Conservation (phyloP, 306 rosid genomes). For the Pyrus pyrifolia region DNA sequence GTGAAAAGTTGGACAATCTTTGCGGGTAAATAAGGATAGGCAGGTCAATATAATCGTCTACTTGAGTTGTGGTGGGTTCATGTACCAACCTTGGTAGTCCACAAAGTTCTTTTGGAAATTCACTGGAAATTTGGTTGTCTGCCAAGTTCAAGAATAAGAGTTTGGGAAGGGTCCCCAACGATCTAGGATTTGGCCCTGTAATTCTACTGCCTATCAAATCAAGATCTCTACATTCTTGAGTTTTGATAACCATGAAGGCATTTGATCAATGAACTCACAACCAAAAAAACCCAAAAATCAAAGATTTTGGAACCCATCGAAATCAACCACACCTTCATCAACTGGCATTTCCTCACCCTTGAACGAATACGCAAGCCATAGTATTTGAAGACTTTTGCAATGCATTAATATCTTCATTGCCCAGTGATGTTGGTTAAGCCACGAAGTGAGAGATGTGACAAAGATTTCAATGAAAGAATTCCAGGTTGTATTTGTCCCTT, state of each 20-base stretch:
- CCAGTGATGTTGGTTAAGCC: no score
- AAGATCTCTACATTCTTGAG: background rate
- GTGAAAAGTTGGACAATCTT: background rate
- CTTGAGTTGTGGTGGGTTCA: background rate
- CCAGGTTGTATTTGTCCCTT: no score
- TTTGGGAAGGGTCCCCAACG: background rate
- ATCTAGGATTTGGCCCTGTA: background rate
- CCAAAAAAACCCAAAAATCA: rapidly evolving
- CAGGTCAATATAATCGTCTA: background rate
- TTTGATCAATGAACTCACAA: background rate
- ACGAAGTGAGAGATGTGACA: no score
- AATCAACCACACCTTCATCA: background rate
- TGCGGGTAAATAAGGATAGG: background rate
- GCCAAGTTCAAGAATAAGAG: background rate
- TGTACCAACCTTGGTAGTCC: background rate
- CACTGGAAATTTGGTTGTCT: background rate
- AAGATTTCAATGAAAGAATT: no score
- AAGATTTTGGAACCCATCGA: background rate
- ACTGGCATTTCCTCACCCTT: background rate
- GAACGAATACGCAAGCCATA: background rate
- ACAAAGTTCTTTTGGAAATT: background rate
- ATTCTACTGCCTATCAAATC: background rate
- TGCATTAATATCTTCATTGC: no score
- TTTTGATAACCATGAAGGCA: background rate
- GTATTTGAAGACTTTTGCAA: no score